These are phyloP conservation scores for Boletus eberwhitei DNA, from an alignment of 768 basidiomycete genomes.

Conservation along the genomic window DNA sequence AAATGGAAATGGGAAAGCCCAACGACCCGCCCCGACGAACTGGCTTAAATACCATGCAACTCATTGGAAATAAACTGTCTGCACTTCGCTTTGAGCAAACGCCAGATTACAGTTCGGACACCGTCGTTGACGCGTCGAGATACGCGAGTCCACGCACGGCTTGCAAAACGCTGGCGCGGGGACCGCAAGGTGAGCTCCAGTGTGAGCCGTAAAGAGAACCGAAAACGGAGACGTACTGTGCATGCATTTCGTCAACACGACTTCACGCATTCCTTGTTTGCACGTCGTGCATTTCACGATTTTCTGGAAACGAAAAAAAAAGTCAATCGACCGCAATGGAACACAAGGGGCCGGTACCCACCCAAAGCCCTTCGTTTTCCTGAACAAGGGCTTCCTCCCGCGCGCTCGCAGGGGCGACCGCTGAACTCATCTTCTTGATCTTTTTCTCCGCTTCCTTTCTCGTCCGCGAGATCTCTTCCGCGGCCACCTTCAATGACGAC, in stretches of 20 bases:
- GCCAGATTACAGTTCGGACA: slow-evolving; percentile 84
- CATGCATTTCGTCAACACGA: slow-evolving; percentile 85
- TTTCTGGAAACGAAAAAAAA: slow-evolving; percentile 40
- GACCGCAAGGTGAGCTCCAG: background rate
- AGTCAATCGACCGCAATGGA: background rate
- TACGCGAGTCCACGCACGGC: slow-evolving; percentile 79
- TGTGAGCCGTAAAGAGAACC: background rate
- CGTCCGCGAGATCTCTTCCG: slow-evolving; percentile 46
- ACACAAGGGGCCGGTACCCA: slow-evolving; percentile 27
- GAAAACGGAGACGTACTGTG: slow-evolving; percentile 61
- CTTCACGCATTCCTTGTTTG: slow-evolving; percentile 68
- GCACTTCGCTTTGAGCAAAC: slow-evolving; percentile 86
- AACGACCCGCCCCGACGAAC: background rate
- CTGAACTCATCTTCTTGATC: slow-evolving; percentile 40
- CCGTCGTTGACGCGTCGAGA: slow-evolving; percentile 87
- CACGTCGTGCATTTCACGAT: slow-evolving; percentile 90
- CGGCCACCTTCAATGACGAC: slow-evolving; percentile 21
- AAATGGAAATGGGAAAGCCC: too few relatives aligned
- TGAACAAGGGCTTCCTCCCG: slow-evolving; percentile 38
- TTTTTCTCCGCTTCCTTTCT: slow-evolving; percentile 55
- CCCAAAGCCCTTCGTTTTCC: slow-evolving; percentile 60
- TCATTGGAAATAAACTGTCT: slow-evolving; percentile 58
- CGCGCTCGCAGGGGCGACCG: slow-evolving; percentile 28
- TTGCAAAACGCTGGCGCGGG: slow-evolving; percentile 76
- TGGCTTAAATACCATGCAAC: background rate